A percentile compares a stretch with the other conserved stretches of the same genome.
Evolutionary conservation across 2,329 filamentous ascomycete species (phyloP).

Genomic region (Penicillium hordei): DNA sequence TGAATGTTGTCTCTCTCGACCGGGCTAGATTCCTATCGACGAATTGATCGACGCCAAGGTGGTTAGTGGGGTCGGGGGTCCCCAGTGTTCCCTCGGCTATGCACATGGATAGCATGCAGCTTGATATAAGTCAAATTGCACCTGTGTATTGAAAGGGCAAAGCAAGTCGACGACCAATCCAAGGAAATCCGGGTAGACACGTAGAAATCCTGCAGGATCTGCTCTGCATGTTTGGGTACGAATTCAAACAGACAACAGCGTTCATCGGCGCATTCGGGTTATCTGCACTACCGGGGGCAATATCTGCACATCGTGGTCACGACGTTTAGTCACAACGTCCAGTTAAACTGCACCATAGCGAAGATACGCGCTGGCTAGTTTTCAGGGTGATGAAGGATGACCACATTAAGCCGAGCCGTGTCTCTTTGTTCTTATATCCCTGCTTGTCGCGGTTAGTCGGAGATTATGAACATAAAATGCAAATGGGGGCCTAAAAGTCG

Average conservation of each 20-base stretch:
- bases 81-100: conserved; percentile 35
- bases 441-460: neutral
- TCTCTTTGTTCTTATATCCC: neutral
- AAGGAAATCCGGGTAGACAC: neutral
- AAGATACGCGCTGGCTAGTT: neutral
- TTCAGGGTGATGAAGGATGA: neutral
- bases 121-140: neutral
- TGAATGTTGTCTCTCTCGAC: conserved; percentile 50
- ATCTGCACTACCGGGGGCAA: neutral
- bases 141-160: neutral
- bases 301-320: neutral
- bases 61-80: conserved; percentile 55
- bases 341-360: neutral
- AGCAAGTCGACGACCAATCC: neutral
- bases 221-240: neutral
- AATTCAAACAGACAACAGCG: neutral
- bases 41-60: conserved; percentile 57
- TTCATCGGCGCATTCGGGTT: neutral
- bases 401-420: neutral
- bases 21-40: conserved; percentile 59
- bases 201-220: neutral
- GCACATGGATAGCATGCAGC: conserved; percentile 15
- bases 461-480: neutral
- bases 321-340: neutral
- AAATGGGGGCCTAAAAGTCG: neutral